Evolutionary conservation across 495 filamentous ascomycete species (phyloP).

Genomic region (Hyaloscypha finlandica): DNA sequence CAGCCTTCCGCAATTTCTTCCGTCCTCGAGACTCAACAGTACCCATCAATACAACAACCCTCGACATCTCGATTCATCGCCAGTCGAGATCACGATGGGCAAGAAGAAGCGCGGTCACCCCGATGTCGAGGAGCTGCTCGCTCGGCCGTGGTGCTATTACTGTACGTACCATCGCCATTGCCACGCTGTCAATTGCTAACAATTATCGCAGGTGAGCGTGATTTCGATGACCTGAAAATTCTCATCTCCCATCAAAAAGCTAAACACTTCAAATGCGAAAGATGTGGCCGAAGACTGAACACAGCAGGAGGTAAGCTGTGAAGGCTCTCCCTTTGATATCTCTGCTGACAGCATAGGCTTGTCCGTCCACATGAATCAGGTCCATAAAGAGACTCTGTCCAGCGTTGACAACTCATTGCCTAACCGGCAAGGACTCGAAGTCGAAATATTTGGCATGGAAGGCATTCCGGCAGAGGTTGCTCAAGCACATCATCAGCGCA

Average conservation of each 20-base stretch:
- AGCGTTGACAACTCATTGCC: slow-evolving; percentile 89
- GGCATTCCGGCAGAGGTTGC: slow-evolving; percentile 88
- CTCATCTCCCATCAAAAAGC: slow-evolving; percentile 96
- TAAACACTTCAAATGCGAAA: slow-evolving; percentile 96
- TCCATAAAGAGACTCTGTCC: slow-evolving; percentile 89
- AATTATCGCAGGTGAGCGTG: slow-evolving; percentile 64
- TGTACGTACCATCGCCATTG: slow-evolving; percentile 50
- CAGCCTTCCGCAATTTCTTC: slow-evolving; percentile 15
- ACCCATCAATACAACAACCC: not conserved
- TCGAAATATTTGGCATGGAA: slow-evolving; percentile 98
- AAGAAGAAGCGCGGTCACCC: slow-evolving; percentile 87
- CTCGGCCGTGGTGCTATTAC: slow-evolving; percentile 96
- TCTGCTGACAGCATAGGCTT: slow-evolving; percentile 60
- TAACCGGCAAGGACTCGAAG: slow-evolving; percentile 77
- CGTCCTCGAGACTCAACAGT: not conserved
- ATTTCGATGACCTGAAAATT: slow-evolving; percentile 96
- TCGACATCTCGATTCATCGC: not conserved
- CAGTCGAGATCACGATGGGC: slow-evolving; percentile 55
- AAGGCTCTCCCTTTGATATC: not conserved
- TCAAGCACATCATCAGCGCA: slow-evolving; percentile 78
- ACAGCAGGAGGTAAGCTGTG: slow-evolving; percentile 81
- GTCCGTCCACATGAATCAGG: slow-evolving; percentile 95
- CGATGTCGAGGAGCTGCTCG: slow-evolving; percentile 81
- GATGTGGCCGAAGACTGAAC: slow-evolving; percentile 83
- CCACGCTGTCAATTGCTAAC: slow-evolving; percentile 33